These are phyloP conservation scores for Pseudotsuga menziesii DNA, from an alignment of 75 land plant genomes.

Conservation along the genomic window DNA sequence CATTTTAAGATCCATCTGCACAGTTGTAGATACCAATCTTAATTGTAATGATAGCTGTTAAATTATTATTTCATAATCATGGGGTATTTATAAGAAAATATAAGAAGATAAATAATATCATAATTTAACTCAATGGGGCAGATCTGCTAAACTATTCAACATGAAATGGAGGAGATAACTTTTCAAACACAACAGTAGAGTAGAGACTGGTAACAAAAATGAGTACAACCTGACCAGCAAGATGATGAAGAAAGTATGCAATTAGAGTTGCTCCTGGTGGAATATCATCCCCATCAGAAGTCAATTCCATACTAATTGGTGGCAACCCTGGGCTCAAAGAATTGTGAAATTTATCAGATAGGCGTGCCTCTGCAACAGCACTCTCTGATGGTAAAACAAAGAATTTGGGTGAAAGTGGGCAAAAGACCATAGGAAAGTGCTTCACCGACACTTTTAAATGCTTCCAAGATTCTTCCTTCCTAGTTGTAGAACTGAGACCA, in stretches of 20 bases:
- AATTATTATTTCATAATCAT: slow-evolving; percentile 1
- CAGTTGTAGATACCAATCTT: neutral
- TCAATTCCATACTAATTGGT: slow-evolving; percentile 38
- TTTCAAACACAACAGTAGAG: neutral
- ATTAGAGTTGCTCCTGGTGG: slow-evolving; percentile 83
- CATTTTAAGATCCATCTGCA: slow-evolving; percentile 90
- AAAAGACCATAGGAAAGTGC: slow-evolving; percentile 86
- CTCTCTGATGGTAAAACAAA: slow-evolving; percentile 90
- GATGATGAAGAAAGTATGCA: slow-evolving; percentile 90
- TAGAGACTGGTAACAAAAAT: neutral
- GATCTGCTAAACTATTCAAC: neutral
- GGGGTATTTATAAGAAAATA: neutral
- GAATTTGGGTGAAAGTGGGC: slow-evolving; percentile 66
- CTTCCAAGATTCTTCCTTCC: slow-evolving; percentile 12
- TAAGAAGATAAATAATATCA: neutral
- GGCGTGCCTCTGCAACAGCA: slow-evolving; percentile 58
- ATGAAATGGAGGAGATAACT: slow-evolving; percentile 5
- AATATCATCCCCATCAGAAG: slow-evolving; percentile 62
- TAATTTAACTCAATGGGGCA: neutral
- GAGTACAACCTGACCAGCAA: slow-evolving; percentile 72
- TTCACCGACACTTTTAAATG: slow-evolving; percentile 49
- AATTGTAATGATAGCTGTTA: neutral
- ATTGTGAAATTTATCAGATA: slow-evolving; percentile 49
- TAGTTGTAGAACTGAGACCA: slow-evolving; percentile 4
- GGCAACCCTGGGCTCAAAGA: slow-evolving; percentile 83